phyloP scores from a whole-genome alignment of 1,284 basidiomycete species.

The Phellopilus nigrolimitatus region DNA sequence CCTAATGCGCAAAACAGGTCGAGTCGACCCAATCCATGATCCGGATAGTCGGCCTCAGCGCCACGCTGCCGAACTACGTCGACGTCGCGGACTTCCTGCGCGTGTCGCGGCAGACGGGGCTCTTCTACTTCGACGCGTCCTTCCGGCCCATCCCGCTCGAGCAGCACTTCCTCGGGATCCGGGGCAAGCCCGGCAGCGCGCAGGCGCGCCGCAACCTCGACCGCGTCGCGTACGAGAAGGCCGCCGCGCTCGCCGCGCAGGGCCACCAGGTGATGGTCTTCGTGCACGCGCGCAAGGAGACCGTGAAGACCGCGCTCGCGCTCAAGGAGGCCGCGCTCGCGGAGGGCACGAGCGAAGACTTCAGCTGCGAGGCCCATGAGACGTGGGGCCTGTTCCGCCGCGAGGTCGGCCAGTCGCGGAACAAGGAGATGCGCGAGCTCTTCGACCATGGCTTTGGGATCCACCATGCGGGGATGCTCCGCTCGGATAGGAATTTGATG shows the following conservation, averaged over 20 bases:
- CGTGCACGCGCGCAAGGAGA: conserved; percentile 98
- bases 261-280: conserved; percentile 99
- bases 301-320: conserved; percentile 90
- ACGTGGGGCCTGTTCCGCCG: conserved; percentile 73
- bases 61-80: conserved; percentile 95
- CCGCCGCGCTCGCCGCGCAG: conserved; percentile 74
- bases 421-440: conserved; percentile 96
- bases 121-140: conserved; percentile 98
- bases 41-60: conserved; percentile 97
- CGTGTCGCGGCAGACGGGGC: conserved; percentile 87
- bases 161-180: conserved; percentile 95
- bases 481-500: conserved; percentile 92
- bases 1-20: conserved; percentile 47
- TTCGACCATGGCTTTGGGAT: conserved; percentile 95
- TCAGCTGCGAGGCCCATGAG: conserved; percentile 78
- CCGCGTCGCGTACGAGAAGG: conserved; percentile 87
- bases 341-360: conserved; percentile 74
- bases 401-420: conserved; percentile 76
- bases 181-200: conserved; percentile 81
- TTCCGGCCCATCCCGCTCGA: conserved; percentile 97
- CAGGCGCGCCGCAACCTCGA: conserved; percentile 87
- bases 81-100: conserved; percentile 96
- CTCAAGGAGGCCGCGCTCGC: conserved; percentile 77
- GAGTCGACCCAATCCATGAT: conserved; percentile 97
- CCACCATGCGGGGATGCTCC: conserved; percentile 98